Conservation (phyloP, 345 rosid species). For the Lenwebbia sp. region DNA sequence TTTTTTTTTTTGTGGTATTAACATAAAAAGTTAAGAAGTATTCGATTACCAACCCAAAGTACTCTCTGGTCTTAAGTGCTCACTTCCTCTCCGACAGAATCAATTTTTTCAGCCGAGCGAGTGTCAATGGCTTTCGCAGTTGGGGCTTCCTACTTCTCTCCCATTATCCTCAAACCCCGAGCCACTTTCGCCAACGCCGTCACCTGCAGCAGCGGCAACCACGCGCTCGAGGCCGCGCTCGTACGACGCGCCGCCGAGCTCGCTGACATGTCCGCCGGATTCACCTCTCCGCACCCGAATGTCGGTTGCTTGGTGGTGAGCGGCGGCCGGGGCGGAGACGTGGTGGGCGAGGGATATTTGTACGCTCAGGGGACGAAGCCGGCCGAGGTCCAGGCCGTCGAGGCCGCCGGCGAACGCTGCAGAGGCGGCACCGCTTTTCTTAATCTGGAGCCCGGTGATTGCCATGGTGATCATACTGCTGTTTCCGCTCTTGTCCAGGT, state of each 20-base stretch:
- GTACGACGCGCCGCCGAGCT: conserved; percentile 59
- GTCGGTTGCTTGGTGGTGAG: conserved; percentile 76
- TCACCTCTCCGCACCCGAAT: conserved; percentile 87
- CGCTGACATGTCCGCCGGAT: conserved; percentile 70
- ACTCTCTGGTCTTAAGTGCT: background rate
- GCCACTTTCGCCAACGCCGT: background rate
- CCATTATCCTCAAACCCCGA: background rate
- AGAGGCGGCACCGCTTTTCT: conserved; percentile 70
- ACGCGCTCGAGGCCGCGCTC: conserved; percentile 37
- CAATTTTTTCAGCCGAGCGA: background rate
- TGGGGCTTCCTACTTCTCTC: background rate
- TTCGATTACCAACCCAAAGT: background rate
- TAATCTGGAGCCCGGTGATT: conserved; percentile 90
- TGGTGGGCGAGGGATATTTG: conserved; percentile 73
- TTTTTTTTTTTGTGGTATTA: too few relatives aligned
- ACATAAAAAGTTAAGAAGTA: too few relatives aligned
- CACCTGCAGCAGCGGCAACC: conserved; percentile 5
- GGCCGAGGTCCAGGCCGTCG: conserved; percentile 63
- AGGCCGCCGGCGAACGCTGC: conserved; percentile 47
- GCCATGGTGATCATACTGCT: conserved; percentile 77
- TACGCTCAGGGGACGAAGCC: conserved; percentile 90
- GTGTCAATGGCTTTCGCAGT: background rate
- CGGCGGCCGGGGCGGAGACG: conserved; percentile 21
- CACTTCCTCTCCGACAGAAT: background rate
- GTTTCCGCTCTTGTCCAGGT: conserved; percentile 91